Evolutionary conservation across 2,329 filamentous ascomycete species (phyloP), one percentile per base, ranked within the genome.

Genomic region (Fusarium goolgardi): DNA sequence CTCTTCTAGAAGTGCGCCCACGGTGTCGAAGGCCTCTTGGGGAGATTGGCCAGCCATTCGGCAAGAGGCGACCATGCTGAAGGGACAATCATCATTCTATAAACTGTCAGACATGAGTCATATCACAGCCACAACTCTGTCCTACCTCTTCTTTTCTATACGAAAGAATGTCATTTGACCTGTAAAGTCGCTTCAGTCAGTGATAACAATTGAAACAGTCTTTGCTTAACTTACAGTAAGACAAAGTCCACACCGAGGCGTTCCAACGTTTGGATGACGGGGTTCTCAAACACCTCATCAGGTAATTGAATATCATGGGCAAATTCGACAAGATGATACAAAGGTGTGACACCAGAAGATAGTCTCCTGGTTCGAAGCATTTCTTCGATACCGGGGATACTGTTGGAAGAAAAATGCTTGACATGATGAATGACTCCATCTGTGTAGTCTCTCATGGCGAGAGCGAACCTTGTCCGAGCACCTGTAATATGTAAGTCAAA

Each of bases 351-450:
- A 1, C 60, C 60, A 9, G 60, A 57, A 1, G 60, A 63, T 1
- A 63, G 15, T 0, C 52, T 45, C 1, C 60, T 45, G 0, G 39
- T 63, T 1, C 32, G 25, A 1, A 63, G 51, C 60, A 63, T 63
- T 2, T 63, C 60, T 4, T 63, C 23, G 1, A 63, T 29, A 16
- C 60, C 58, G 0, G 60, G 60, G 7, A 63, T 32, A 0, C 39
- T 63, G 1, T 45, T 63, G 1, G 44, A 32, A 16, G 60, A 63
- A 1, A 63, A 63, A 3, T 63, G 34, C 5, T 63, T 58, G 1
- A 63, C 60, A 8, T 63, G 60, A 25, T 63, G 59, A 3, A 63
- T 61, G 2, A 63, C 60, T 1, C 60, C 60, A 3, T 63, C 60
- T 11, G 60, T 58, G 23, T 63, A 63, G 6, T 63, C 43, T 21